These are phyloP conservation scores for Rosa multiflora DNA, from an alignment of 306 rosid species.

Conservation along the genomic window DNA sequence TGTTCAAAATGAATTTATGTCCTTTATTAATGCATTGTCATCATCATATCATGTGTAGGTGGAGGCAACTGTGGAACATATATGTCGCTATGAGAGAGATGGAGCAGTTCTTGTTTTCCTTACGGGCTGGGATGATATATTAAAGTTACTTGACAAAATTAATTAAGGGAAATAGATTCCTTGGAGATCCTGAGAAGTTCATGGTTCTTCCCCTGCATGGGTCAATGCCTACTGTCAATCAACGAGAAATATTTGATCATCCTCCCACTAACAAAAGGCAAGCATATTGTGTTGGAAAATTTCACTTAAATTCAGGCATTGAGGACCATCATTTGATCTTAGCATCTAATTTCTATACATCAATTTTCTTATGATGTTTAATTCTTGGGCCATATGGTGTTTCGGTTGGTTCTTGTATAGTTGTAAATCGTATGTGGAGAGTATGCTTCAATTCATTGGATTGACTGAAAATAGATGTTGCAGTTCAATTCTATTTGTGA, in stretches of 20 bases:
- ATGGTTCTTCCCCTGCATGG: slow-evolving; percentile 85
- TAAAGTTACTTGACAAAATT: slow-evolving; percentile 75
- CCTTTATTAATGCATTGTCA: not conserved
- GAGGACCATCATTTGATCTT: not conserved
- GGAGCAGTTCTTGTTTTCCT: slow-evolving; percentile 96
- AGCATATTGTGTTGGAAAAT: slow-evolving; percentile 26
- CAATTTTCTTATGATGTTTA: not conserved
- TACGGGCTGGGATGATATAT: slow-evolving; percentile 97
- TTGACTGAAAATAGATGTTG: not conserved
- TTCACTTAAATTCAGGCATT: not conserved
- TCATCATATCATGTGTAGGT: slow-evolving; percentile 42
- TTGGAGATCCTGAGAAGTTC: slow-evolving; percentile 76
- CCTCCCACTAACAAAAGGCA: slow-evolving; percentile 86
- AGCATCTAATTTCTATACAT: not conserved
- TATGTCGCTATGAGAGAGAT: slow-evolving; percentile 66
- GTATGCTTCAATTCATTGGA: not conserved
- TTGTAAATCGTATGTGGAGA: not conserved
- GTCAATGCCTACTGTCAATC: slow-evolving; percentile 92
- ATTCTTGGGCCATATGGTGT: not conserved
- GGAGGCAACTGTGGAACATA: slow-evolving; percentile 78
- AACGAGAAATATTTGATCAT: slow-evolving; percentile 86
- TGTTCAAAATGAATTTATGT: not conserved
- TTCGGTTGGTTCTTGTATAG: not conserved
- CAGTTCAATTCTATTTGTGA: not conserved
- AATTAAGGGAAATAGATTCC: slow-evolving; percentile 56